Base-by-base conservation (phyloP, 805 yeast genomes). In the Candida tammaniensis region DNA sequence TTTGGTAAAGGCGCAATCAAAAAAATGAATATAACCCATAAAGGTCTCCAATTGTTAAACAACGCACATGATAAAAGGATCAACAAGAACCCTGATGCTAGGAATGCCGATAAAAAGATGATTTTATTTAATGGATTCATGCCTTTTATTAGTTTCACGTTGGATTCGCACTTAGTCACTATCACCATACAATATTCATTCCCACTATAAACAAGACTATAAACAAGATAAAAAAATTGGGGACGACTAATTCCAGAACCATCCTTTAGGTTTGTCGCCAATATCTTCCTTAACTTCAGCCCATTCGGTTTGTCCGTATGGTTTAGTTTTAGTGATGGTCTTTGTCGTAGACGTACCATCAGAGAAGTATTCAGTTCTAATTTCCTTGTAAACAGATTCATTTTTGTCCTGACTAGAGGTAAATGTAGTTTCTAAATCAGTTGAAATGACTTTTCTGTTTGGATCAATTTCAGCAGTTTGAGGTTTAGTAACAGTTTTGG, bases 111-210 rank as follows among this genome's bases (percentile, higher is more conserved):
- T 33, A 68, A 57, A 49, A 68, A 67, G 43, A 68, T 67, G 46
- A 68, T 68, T 41, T 68, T 66, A 47, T 68, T 68, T 46, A 68
- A 59, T 31, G 73, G 72, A 49, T 67, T 65, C 72, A 66, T 67
- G 10, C n/a, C n/a, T n/a, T 68, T 68, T 46, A 68, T 59, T 31
- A 72, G 72, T 48, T 67, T 65, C 72, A 66, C 66, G 10, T 12
- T 3, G 33, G 16, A 23, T 10, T 13, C 20, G 11, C 16, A 18
- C 19, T 4, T 7, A 8, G 23, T 16, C 9, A 16, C n/a, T n/a
- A 31, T 23, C 35, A 32, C 25, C 22, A 23, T 22, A 27, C 31
- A 21, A 22, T 33, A 12, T 7, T 9, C n/a, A 26, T 13, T 8
- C 29, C 7, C 12, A 28, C 31, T 27, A 33, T 33, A 27, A 31